phyloP scores from a whole-genome alignment of 2,329 filamentous ascomycete species.

The Cercospora brassicicola region DNA sequence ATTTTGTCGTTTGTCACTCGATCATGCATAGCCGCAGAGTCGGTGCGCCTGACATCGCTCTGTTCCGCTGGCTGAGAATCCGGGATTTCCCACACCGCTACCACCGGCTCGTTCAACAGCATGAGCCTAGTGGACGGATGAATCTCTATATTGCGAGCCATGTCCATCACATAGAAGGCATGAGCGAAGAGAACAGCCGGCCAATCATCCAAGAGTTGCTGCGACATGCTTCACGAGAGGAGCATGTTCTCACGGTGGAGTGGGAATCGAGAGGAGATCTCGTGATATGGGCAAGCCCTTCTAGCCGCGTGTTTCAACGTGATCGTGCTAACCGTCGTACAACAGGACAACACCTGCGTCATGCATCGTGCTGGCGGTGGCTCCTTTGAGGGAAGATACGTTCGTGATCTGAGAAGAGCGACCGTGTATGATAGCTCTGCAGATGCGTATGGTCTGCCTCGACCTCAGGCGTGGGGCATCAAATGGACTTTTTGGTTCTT shows the following conservation, averaged over 20 bases:
- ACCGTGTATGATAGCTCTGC: slow-evolving; percentile 53
- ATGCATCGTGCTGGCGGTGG: slow-evolving; percentile 57
- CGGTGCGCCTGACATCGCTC: no score
- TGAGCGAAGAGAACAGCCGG: slow-evolving; percentile 47
- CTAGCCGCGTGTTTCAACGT: no score
- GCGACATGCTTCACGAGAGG: slow-evolving; percentile 35
- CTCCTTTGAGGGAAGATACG: slow-evolving; percentile 47
- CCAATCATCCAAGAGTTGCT: slow-evolving; percentile 50
- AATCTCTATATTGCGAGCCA: no score
- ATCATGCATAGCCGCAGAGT: no score
- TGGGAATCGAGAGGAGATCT: no score
- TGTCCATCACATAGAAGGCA: no score
- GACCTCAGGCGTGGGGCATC: slow-evolving; percentile 46
- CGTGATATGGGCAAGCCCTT: slow-evolving; percentile 46
- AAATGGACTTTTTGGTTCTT: slow-evolving; percentile 31
- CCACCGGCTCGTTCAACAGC: no score
- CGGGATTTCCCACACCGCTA: no score
- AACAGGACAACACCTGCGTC: slow-evolving; percentile 61
- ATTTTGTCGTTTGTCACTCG: no score
- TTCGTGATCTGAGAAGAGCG: slow-evolving; percentile 55
- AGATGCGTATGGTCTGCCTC: slow-evolving; percentile 18
- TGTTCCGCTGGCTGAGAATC: no score
- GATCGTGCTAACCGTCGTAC: slow-evolving; percentile 34
- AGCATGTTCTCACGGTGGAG: no score
- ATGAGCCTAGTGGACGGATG: no score